phyloP scores from a whole-genome alignment of 805 yeast genomes.

The Pichia kluyveri region DNA sequence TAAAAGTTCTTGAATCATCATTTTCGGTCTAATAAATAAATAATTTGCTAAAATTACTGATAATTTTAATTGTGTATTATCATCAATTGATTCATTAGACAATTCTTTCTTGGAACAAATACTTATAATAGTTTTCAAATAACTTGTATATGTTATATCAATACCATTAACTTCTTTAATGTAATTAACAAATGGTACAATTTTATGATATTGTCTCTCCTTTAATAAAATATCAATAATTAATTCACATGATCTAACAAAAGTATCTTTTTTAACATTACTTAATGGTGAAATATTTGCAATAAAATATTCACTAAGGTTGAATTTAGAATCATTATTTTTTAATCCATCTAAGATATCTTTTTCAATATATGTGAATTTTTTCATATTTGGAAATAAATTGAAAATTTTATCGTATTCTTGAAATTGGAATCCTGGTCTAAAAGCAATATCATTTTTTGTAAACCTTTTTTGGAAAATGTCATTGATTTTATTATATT shows the following conservation, averaged over 20 bases:
- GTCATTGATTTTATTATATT: neutral
- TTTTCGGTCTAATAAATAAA: no score
- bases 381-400: constrained; percentile 1
- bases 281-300: neutral
- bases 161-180: neutral
- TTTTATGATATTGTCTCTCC: constrained; percentile 1
- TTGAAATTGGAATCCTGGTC: constrained; percentile 3
- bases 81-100: neutral
- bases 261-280: neutral
- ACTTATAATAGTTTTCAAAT: neutral
- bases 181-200: constrained; percentile 4
- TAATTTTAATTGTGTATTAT: neutral
- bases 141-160: neutral
- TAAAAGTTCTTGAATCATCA: no score
- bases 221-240: neutral
- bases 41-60: no score
- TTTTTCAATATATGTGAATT: neutral
- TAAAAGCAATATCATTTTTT: neutral
- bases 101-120: neutral
- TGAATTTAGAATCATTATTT: no score
- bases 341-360: no score
- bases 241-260: neutral
- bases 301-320: neutral
- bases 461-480: neutral
- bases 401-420: neutral